phyloP scores from a whole-genome alignment of 768 basidiomycete genomes.

The Porphyrellus cyaneotinctus region DNA sequence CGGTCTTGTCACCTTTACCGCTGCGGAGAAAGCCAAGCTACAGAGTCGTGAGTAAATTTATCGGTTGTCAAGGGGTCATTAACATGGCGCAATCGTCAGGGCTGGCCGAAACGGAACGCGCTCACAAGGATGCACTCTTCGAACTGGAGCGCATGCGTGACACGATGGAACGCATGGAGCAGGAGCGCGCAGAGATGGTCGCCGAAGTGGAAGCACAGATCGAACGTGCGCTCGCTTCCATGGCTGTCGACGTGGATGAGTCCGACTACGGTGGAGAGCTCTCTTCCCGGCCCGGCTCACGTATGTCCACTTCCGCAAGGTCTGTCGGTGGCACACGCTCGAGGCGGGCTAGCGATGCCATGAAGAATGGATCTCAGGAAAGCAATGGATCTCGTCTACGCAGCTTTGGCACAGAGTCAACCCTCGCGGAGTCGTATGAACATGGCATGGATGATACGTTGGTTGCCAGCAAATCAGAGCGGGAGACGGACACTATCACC shows the following conservation, averaged over 20 bases:
- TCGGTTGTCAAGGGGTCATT: not conserved
- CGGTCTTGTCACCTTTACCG: constrained; percentile 70
- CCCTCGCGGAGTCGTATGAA: constrained; percentile 66
- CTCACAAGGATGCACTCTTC: constrained; percentile 73
- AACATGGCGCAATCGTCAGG: constrained; percentile 40
- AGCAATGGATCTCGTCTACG: constrained; percentile 43
- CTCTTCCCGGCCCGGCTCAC: constrained; percentile 66
- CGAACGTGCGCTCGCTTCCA: constrained; percentile 77
- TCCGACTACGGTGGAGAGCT: constrained; percentile 58
- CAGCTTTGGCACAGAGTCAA: constrained; percentile 76
- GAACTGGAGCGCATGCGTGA: constrained; percentile 83
- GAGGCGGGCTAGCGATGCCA: constrained; percentile 57
- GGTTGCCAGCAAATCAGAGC: constrained; percentile 34
- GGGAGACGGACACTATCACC: constrained; percentile 51
- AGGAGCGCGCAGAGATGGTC: constrained; percentile 83
- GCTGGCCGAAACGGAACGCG: constrained; percentile 74
- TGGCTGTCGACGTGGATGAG: constrained; percentile 73
- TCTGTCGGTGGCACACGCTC: constrained; percentile 46
- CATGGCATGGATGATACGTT: constrained; percentile 39
- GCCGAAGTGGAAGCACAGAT: constrained; percentile 93
- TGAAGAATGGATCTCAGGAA: constrained; percentile 35
- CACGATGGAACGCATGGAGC: constrained; percentile 84
- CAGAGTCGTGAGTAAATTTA: constrained; percentile 60
- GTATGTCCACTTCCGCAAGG: constrained; percentile 55
- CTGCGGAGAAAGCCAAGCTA: constrained; percentile 73